Evolutionary conservation across 345 rosid species (phyloP).

Genomic region (Bruguiera gymnorhiza): DNA sequence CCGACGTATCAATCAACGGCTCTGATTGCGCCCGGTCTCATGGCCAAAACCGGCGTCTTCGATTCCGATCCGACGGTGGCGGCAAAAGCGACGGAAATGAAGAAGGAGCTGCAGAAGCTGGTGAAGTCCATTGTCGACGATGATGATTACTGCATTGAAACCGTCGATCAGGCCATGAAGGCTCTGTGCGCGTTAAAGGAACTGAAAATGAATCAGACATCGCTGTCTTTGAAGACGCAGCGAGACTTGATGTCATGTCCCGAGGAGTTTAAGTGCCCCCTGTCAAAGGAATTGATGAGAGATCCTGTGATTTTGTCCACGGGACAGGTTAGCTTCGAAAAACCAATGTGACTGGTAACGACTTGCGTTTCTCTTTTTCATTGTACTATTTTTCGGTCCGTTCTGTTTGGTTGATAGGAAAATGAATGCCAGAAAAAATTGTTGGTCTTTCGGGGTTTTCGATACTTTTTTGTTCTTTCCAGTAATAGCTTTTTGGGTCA

Average conservation of each 20-base stretch:
- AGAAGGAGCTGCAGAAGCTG: conserved; percentile 64
- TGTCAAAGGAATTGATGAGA: conserved; percentile 82
- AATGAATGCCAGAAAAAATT: conserved; percentile 6
- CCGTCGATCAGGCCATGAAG: conserved; percentile 66
- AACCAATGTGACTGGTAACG: too few species aligned
- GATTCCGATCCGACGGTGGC: conserved; percentile 62
- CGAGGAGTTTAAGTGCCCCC: conserved; percentile 76
- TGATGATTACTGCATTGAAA: conserved; percentile 52
- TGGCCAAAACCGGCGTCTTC: conserved; percentile 32
- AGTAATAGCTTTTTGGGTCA: neutral
- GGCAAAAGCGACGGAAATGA: conserved; percentile 59
- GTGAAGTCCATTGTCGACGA: conserved; percentile 60
- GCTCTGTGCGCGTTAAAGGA: conserved; percentile 50
- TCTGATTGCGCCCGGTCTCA: neutral
- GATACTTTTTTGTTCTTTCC: neutral
- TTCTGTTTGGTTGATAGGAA: conserved; percentile 15
- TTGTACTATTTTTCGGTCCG: neutral
- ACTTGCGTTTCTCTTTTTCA: neutral
- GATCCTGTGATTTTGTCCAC: conserved; percentile 91
- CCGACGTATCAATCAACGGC: neutral
- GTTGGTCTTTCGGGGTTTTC: neutral
- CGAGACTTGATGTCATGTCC: conserved; percentile 54
- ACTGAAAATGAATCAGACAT: conserved; percentile 48
- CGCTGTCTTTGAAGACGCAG: conserved; percentile 44
- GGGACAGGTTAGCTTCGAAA: conserved; percentile 61